Conservation (phyloP, 306 rosid genomes). For the Dryas drummondii region DNA sequence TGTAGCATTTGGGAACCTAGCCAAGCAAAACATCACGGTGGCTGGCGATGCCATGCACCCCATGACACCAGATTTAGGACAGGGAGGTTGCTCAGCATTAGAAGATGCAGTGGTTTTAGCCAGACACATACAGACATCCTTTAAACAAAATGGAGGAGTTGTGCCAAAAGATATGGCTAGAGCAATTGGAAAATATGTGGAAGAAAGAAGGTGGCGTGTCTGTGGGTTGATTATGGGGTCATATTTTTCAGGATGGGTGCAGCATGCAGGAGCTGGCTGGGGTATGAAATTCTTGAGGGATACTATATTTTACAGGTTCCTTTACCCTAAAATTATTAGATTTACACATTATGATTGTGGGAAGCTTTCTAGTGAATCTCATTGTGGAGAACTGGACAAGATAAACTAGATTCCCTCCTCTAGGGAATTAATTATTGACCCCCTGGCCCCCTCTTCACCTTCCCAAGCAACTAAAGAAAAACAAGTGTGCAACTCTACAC, state of each 20-base stretch:
- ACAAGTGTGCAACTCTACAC: too few relatives aligned
- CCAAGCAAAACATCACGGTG: constrained; percentile 21
- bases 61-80: constrained; percentile 26
- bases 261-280: not conserved
- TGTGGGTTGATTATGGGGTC: not conserved
- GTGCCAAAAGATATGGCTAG: not conserved
- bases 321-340: not conserved
- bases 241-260: not conserved
- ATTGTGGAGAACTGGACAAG: too few relatives aligned
- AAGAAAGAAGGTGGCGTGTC: not conserved
- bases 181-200: not conserved
- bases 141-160: not conserved
- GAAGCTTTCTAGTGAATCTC: not conserved
- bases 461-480: too few relatives aligned
- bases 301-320: not conserved
- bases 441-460: too few relatives aligned
- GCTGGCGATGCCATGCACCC: constrained; percentile 32
- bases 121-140: not conserved
- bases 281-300: not conserved
- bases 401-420: too few relatives aligned
- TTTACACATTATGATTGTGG: not conserved
- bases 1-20: constrained; percentile 8
- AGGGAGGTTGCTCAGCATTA: constrained; percentile 12
- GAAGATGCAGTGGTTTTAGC: constrained; percentile 22
- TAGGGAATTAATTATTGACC: too few relatives aligned